phyloP scores from a whole-genome alignment of 2,329 filamentous ascomycete species.

The Lasiodiplodia citricola region DNA sequence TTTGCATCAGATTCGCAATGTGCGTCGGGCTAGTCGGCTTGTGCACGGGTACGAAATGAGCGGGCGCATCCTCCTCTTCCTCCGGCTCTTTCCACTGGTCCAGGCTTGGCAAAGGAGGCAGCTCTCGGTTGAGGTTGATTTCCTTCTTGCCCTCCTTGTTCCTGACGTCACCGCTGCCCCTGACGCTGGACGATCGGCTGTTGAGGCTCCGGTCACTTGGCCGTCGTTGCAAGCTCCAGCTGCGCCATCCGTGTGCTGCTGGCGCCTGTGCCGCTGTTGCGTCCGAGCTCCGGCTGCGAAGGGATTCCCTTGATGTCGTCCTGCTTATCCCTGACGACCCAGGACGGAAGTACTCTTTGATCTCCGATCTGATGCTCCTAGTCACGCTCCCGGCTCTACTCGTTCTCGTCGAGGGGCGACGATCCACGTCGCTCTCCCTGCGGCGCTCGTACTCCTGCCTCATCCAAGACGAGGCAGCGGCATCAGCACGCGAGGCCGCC shows the following conservation, averaged over 20 bases:
- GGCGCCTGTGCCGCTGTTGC: constrained; percentile 27
- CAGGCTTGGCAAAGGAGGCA: constrained; percentile 54
- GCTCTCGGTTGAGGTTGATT: constrained; percentile 53
- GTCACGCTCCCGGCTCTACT: constrained; percentile 42
- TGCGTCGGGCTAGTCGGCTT: constrained; percentile 26
- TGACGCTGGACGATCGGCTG: constrained; percentile 26
- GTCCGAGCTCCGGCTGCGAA: constrained; percentile 30
- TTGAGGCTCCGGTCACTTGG: constrained; percentile 40
- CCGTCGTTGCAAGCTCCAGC: constrained; percentile 44
- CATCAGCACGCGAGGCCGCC: constrained; percentile 45
- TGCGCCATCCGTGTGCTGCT: constrained; percentile 42
- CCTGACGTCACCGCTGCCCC: constrained; percentile 33
- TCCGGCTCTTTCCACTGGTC: constrained; percentile 43
- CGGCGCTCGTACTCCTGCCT: constrained; percentile 49
- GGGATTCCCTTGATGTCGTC: constrained; percentile 42
- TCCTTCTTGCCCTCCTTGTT: constrained; percentile 37
- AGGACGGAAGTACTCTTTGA: constrained; percentile 51
- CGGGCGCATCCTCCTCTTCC: constrained; percentile 29
- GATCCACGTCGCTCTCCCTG: constrained; percentile 33
- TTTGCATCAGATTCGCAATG: constrained; percentile 29
- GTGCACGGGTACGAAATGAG: not conserved
- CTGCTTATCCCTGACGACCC: constrained; percentile 39
- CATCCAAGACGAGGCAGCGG: constrained; percentile 51
- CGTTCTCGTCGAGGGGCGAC: constrained; percentile 26
- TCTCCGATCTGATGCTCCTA: constrained; percentile 45